Conservation (phyloP, 2,329 filamentous ascomycete genomes). For the Xylaria sp. region DNA sequence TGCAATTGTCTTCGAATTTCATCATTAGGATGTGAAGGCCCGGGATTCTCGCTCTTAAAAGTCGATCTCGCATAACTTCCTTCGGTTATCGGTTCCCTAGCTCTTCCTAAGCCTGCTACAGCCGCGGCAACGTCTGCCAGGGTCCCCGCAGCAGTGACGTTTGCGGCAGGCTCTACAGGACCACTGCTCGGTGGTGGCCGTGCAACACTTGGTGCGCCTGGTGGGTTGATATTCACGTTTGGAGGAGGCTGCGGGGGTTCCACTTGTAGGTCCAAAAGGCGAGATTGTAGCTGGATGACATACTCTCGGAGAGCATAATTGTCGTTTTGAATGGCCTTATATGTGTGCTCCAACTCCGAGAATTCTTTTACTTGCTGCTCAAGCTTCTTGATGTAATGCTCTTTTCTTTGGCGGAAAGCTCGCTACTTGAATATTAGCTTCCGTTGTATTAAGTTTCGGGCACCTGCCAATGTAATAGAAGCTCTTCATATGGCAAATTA, state of each 20-base stretch:
- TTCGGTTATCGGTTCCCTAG: conserved; percentile 46
- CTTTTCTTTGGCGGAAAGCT: conserved; percentile 96
- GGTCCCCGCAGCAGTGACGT: conserved; percentile 47
- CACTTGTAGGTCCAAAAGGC: conserved; percentile 83
- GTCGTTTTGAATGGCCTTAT: conserved; percentile 84
- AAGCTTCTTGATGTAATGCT: conserved; percentile 97
- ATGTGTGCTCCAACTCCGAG: conserved; percentile 77
- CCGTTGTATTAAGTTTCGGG: not conserved
- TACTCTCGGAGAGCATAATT: conserved; percentile 94
- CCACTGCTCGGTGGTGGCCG: conserved; percentile 43
- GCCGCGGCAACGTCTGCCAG: conserved; percentile 52
- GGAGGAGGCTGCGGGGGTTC: conserved; percentile 87
- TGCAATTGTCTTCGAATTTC: conserved; percentile 67
- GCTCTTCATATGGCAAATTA: not conserved
- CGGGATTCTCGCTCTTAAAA: conserved; percentile 54
- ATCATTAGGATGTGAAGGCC: conserved; percentile 61
- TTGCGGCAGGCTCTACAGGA: conserved; percentile 38
- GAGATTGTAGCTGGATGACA: conserved; percentile 87
- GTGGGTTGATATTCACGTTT: conserved; percentile 75
- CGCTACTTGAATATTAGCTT: conserved; percentile 65
- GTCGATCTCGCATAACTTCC: conserved; percentile 44
- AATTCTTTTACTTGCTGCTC: conserved; percentile 92
- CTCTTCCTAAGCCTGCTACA: conserved; percentile 46
- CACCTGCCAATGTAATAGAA: not conserved
- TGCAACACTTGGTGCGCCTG: conserved; percentile 41